Evolutionary conservation across 208 protist genomes (phyloP).

Genomic region (Endotrypanum monterogeii): DNA sequence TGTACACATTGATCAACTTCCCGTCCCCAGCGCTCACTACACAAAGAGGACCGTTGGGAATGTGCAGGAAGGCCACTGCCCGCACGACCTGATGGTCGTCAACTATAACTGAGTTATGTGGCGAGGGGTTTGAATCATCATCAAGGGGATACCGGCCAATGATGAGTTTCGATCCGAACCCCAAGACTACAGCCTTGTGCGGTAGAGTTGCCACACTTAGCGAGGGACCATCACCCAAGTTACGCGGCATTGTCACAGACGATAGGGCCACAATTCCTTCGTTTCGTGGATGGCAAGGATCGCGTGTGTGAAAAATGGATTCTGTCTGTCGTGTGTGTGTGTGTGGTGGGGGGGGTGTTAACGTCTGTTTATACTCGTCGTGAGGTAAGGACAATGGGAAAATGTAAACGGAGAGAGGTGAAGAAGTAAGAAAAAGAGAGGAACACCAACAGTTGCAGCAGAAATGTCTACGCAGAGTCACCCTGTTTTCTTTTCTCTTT

Average conservation of each 20-base stretch:
- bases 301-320: background rate
- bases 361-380: background rate
- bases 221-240: conserved; percentile 36
- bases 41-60: conserved; percentile 63
- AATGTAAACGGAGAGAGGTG: background rate
- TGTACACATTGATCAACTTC: conserved; percentile 84
- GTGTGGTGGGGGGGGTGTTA: background rate
- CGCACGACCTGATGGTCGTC: conserved; percentile 78
- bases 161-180: conserved; percentile 58
- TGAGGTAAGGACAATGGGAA: background rate
- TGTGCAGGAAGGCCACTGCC: conserved; percentile 59
- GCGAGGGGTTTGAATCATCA: conserved; percentile 26
- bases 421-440: background rate
- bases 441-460: background rate
- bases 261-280: background rate
- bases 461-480: background rate
- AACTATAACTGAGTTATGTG: conserved; percentile 53
- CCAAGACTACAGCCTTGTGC: conserved; percentile 53
- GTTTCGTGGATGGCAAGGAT: background rate
- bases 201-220: conserved; percentile 48
- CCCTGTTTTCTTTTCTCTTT: background rate
- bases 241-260: conserved; percentile 12
- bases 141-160: conserved; percentile 46
- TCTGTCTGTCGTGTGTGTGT: background rate
- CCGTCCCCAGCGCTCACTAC: conserved; percentile 75